Conservation (phyloP, 495 filamentous ascomycete species). For the Tuber umbilicatum region DNA sequence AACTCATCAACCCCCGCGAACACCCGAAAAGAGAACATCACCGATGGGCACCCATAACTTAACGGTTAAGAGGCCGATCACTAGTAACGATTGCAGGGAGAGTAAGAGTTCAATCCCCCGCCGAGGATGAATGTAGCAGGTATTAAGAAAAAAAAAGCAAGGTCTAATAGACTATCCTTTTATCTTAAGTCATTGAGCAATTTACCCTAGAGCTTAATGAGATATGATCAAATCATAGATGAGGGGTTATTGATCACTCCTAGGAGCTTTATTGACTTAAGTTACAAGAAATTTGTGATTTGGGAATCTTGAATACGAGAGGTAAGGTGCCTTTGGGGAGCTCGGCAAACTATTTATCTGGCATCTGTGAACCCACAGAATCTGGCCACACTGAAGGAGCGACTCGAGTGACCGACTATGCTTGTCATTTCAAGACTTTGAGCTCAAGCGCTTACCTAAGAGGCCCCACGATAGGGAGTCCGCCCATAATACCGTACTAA, state of each 20-base stretch:
- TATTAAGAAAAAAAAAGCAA: no score
- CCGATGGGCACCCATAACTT: neutral
- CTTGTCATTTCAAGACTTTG: neutral
- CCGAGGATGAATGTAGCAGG: no score
- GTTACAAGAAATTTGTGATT: no score
- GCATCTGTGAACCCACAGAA: neutral
- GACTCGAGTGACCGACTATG: neutral
- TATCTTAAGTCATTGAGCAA: no score
- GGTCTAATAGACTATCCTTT: no score
- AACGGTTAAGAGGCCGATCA: neutral
- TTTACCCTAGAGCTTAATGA: neutral
- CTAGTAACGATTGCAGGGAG: neutral
- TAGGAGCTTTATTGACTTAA: no score
- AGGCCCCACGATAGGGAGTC: neutral
- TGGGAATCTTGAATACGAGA: neutral
- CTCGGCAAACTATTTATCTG: neutral
- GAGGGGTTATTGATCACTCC: no score
- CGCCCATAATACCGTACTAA: neutral
- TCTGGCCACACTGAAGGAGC: neutral
- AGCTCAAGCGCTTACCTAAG: neutral
- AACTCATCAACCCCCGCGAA: neutral
- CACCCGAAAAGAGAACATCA: neutral
- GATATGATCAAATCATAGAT: no score
- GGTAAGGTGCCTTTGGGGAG: neutral
- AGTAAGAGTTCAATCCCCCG: neutral